Conservation (phyloP, 164 flowering plant genomes). For the Kalanchoe fedtschenkoi region DNA sequence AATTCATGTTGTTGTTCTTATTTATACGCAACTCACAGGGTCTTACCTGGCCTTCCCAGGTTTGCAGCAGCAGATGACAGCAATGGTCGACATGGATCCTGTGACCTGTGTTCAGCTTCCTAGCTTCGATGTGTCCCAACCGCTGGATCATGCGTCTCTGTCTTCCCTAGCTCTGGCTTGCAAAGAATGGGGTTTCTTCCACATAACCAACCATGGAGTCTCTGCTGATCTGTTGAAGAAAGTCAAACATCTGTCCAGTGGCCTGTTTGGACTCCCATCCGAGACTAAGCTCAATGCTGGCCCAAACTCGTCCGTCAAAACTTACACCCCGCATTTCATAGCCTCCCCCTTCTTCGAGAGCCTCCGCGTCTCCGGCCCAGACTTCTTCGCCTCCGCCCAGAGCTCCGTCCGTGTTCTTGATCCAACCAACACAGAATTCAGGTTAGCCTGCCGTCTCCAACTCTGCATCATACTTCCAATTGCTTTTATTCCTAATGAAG, state of each 20-base stretch:
- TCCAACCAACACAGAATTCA: conserved; percentile 33
- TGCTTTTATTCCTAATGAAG: neutral
- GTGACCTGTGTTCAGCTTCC: conserved; percentile 44
- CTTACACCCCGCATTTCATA: conserved; percentile 82
- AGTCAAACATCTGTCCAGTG: conserved; percentile 28
- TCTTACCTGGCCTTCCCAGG: neutral
- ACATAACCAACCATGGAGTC: conserved; percentile 71
- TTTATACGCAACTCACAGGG: neutral
- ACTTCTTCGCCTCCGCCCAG: conserved; percentile 60
- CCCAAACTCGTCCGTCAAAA: conserved; percentile 44
- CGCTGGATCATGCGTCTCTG: conserved; percentile 31
- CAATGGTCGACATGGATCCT: conserved; percentile 8
- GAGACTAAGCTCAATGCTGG: conserved; percentile 60
- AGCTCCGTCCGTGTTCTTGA: conserved; percentile 41
- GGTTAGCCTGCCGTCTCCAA: too few species aligned
- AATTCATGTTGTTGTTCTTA: neutral
- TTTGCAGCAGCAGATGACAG: neutral
- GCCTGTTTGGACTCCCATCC: conserved; percentile 48
- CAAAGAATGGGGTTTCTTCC: conserved; percentile 81
- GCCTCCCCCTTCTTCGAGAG: conserved; percentile 89
- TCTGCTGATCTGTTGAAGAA: conserved; percentile 34
- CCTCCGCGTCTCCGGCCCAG: conserved; percentile 71
- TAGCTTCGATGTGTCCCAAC: conserved; percentile 56
- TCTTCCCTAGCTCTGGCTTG: conserved; percentile 54
- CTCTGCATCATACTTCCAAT: neutral